phyloP scores from a whole-genome alignment of 805 yeast species.

The Candida easanensis region DNA sequence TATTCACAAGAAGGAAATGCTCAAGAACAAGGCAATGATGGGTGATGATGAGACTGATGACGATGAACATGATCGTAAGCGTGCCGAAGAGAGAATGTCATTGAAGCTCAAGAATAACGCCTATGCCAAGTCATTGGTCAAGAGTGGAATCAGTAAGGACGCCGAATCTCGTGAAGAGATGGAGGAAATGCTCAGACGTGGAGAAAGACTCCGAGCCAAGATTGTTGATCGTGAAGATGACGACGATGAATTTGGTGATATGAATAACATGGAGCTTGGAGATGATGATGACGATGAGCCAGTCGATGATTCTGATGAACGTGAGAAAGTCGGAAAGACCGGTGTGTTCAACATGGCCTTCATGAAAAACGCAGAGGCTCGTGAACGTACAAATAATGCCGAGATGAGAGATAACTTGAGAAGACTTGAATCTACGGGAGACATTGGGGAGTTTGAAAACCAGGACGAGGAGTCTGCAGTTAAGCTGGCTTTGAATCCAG shows the following conservation, averaged over 20 bases:
- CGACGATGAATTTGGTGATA: constrained; percentile 40
- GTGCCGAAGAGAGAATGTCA: constrained; percentile 92
- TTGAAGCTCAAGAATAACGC: constrained; percentile 85
- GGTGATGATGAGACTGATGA: constrained; percentile 53
- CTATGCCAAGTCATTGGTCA: constrained; percentile 90
- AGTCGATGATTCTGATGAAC: constrained; percentile 32
- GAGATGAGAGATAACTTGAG: constrained; percentile 50
- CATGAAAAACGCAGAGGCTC: constrained; percentile 85
- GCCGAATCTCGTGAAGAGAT: constrained; percentile 79
- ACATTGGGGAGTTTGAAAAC: constrained; percentile 36
- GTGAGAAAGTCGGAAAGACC: constrained; percentile 62
- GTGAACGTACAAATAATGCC: constrained; percentile 57
- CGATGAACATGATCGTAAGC: constrained; percentile 63
- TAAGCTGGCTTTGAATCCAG: constrained; percentile 57
- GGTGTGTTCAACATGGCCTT: constrained; percentile 94
- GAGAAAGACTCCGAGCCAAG: constrained; percentile 71
- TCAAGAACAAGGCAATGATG: constrained; percentile 65
- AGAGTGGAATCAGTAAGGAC: constrained; percentile 88
- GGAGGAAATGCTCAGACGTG: constrained; percentile 91
- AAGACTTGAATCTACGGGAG: constrained; percentile 46
- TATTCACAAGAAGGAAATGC: constrained; percentile 79
- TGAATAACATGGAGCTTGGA: constrained; percentile 48
- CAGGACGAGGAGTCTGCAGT: constrained; percentile 38
- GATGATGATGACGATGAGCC: constrained; percentile 44
- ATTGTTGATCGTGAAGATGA: constrained; percentile 57